Conservation (phyloP, 2,329 filamentous ascomycete genomes). For the Fusarium subglutinans region DNA sequence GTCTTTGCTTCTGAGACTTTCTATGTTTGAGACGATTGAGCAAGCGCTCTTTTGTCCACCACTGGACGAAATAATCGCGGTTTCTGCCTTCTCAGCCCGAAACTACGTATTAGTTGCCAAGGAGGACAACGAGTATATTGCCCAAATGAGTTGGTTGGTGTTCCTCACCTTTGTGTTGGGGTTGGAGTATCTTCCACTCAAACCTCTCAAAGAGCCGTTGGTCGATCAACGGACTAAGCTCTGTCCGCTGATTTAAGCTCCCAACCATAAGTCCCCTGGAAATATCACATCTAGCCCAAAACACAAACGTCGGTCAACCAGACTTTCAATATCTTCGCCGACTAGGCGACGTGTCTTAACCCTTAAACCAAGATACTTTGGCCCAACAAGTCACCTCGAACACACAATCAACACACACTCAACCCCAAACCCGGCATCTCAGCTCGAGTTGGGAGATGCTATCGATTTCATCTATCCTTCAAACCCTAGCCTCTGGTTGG, state of each 20-base stretch:
- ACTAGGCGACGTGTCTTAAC: not conserved
- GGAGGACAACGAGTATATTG: not conserved
- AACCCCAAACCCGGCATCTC: rapidly evolving
- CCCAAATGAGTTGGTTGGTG: not conserved
- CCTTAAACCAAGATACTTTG: not conserved
- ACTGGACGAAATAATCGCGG: not conserved
- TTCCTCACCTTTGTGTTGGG: rapidly evolving
- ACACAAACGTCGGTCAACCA: no score
- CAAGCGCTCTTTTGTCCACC: not conserved
- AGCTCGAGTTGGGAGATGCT: not conserved
- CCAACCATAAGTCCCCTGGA: no score
- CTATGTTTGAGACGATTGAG: not conserved
- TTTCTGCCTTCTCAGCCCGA: not conserved
- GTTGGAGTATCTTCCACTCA: not conserved
- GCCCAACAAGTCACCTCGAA: not conserved
- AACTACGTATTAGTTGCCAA: not conserved
- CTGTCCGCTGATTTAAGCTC: no score
- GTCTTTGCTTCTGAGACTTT: not conserved
- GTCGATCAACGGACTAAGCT: not conserved
- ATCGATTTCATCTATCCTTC: not conserved
- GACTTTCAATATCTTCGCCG: not conserved
- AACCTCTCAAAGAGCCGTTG: not conserved
- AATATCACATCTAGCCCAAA: no score
- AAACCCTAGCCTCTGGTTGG: rapidly evolving
- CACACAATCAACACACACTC: not conserved